Evolutionary conservation across 768 basidiomycete genomes (phyloP).

Genomic region (Auricularia sp.): DNA sequence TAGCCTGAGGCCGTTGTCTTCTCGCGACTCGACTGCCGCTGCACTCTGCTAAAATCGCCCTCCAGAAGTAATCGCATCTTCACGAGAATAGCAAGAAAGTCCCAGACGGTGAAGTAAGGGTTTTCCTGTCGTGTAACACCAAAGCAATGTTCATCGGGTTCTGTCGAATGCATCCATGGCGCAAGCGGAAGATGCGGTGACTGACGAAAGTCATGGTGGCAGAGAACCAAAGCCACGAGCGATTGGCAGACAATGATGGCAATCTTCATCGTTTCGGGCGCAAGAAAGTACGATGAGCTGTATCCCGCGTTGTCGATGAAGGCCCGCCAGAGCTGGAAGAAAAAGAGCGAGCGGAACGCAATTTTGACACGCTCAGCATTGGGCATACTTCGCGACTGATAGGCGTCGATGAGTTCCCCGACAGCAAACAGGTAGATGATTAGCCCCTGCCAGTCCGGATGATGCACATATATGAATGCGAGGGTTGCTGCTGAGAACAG

Average conservation of each 20-base stretch:
- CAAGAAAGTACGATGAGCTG: constrained; percentile 13
- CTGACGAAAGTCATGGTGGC: constrained; percentile 10
- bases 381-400: constrained; percentile 16
- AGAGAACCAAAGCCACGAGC: constrained; percentile 13
- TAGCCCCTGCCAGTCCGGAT: constrained; percentile 18
- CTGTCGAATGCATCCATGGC: constrained; percentile 24
- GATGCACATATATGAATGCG: constrained; percentile 14
- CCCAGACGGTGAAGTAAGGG: constrained; percentile 15
- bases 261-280: constrained; percentile 15
- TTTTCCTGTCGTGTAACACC: constrained; percentile 14
- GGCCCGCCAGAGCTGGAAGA: constrained; percentile 17
- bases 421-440: constrained; percentile 30
- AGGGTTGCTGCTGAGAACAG: constrained; percentile 28
- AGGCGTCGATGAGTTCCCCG: constrained; percentile 20
- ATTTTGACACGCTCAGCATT: constrained; percentile 16
- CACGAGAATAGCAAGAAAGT: constrained; percentile 13
- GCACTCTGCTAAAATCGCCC: no score
- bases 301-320: constrained; percentile 16
- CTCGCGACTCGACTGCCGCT: no score
- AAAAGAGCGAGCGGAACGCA: constrained; percentile 14
- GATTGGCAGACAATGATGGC: constrained; percentile 14
- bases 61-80: constrained; percentile 6
- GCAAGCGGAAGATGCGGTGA: constrained; percentile 13
- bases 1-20: constrained; percentile 11
- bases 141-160: constrained; percentile 22